Evolutionary conservation across 495 filamentous ascomycete species (phyloP).

Genomic region (Aspergillus conjunctus): DNA sequence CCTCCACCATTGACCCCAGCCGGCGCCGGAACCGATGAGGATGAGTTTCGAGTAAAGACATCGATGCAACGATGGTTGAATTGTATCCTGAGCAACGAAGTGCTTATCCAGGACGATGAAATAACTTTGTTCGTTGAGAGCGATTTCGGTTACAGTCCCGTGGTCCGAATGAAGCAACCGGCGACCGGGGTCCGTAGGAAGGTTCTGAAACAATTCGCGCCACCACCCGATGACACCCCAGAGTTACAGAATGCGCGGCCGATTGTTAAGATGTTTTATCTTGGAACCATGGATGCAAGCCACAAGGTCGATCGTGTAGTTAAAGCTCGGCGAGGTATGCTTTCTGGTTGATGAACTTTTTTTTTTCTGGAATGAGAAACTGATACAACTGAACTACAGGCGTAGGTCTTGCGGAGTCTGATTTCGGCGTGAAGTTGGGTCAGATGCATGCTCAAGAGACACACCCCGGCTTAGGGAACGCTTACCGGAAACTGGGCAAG

Average conservation of each 20-base stretch:
- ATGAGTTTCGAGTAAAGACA: constrained; percentile 85
- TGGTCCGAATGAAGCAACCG: constrained; percentile 93
- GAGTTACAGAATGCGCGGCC: constrained; percentile 89
- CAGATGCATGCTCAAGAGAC: constrained; percentile 85
- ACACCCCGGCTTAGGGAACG: constrained; percentile 81
- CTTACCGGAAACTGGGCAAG: constrained; percentile 94
- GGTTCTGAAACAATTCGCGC: constrained; percentile 97
- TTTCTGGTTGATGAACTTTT: background rate
- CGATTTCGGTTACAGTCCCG: constrained; percentile 96
- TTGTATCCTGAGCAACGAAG: constrained; percentile 84
- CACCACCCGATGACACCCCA: constrained; percentile 95
- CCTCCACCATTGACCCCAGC: constrained; percentile 89
- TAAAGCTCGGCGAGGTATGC: constrained; percentile 83
- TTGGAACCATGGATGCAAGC: constrained; percentile 90
- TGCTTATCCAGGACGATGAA: constrained; percentile 93
- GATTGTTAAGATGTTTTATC: constrained; percentile 91
- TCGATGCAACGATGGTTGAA: constrained; percentile 95
- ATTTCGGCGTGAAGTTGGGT: constrained; percentile 86
- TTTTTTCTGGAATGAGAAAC: background rate
- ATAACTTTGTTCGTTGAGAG: constrained; percentile 97
- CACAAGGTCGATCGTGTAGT: constrained; percentile 96
- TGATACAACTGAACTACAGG: constrained; percentile 51
- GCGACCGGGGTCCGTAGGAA: constrained; percentile 94
- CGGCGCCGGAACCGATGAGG: constrained; percentile 94
- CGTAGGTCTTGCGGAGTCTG: constrained; percentile 88